Evolutionary conservation across 2,329 filamentous ascomycete species (phyloP).

Genomic region (Aspergillus sp.): DNA sequence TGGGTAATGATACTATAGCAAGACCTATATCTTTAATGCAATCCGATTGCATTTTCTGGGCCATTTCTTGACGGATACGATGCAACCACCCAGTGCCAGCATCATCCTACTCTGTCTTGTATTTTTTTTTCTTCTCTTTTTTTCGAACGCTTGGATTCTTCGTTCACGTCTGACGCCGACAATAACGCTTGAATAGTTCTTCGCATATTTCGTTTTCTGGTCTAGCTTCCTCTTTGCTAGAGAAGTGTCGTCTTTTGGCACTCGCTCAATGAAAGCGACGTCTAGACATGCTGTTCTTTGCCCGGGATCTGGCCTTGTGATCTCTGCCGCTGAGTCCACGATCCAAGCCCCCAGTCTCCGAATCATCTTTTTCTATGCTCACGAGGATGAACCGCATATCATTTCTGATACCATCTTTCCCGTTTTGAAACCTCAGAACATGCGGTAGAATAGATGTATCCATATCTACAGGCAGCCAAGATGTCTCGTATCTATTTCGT

Average conservation of each 20-base stretch:
- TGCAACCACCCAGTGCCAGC: slow-evolving; percentile 16
- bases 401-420: slow-evolving; percentile 15
- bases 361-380: slow-evolving; percentile 13
- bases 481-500: slow-evolving; percentile 8
- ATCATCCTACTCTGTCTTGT: slow-evolving; percentile 21
- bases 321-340: not conserved
- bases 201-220: slow-evolving; percentile 5
- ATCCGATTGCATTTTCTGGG: slow-evolving; percentile 20
- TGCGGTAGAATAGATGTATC: slow-evolving; percentile 37
- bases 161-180: slow-evolving; percentile 10
- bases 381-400: slow-evolving; percentile 16
- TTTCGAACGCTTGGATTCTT: slow-evolving; percentile 17
- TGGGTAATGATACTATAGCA: slow-evolving; percentile 27
- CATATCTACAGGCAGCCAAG: slow-evolving; percentile 25
- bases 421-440: slow-evolving; percentile 18
- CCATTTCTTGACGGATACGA: slow-evolving; percentile 19
- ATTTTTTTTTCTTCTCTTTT: slow-evolving; percentile 3
- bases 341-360: slow-evolving; percentile 8
- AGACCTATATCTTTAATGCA: slow-evolving; percentile 24
- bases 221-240: not conserved
- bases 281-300: slow-evolving; percentile 11
- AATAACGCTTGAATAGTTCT: slow-evolving; percentile 9
- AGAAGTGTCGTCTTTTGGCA: not conserved
- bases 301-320: slow-evolving; percentile 4
- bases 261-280: not conserved